phyloP scores from a whole-genome alignment of 345 rosid genomes.

The Turritis glabra region DNA sequence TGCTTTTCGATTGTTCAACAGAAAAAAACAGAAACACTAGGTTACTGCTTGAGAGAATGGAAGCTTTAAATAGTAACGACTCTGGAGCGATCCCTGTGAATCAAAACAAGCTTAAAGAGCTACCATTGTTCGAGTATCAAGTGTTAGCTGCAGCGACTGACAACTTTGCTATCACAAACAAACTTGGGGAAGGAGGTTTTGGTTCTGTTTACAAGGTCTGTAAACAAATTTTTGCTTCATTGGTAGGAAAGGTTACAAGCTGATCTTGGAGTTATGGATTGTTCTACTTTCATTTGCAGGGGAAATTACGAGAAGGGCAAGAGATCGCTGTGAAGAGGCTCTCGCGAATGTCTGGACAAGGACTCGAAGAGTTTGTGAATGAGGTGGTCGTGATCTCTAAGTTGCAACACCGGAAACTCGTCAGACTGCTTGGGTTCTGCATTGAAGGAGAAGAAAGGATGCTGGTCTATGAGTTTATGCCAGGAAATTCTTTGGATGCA shows the following conservation, averaged over 20 bases:
- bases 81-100: conserved; percentile 23
- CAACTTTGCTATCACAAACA: conserved; percentile 34
- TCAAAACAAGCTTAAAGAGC: conserved; percentile 40
- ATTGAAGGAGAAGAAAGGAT: conserved; percentile 53
- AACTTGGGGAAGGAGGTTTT: conserved; percentile 55
- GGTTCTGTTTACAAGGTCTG: conserved; percentile 40
- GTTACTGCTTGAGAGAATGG: conserved; percentile 27
- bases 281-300: conserved; percentile 38
- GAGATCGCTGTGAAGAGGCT: conserved; percentile 65
- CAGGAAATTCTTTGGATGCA: conserved; percentile 38
- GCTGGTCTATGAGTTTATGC: conserved; percentile 57
- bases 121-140: conserved; percentile 38
- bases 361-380: conserved; percentile 52
- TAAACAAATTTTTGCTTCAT: neutral
- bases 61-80: conserved; percentile 22
- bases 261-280: neutral
- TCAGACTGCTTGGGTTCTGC: conserved; percentile 59
- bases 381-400: conserved; percentile 56
- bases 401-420: conserved; percentile 65
- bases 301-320: conserved; percentile 42
- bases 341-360: conserved; percentile 54
- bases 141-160: conserved; percentile 44
- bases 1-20: neutral
- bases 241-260: neutral
- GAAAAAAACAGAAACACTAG: conserved; percentile 16